Evolutionary conservation across 768 basidiomycete genomes (phyloP), one percentile per base, ranked within the genome.

Genomic region (Grammothele lineata): DNA sequence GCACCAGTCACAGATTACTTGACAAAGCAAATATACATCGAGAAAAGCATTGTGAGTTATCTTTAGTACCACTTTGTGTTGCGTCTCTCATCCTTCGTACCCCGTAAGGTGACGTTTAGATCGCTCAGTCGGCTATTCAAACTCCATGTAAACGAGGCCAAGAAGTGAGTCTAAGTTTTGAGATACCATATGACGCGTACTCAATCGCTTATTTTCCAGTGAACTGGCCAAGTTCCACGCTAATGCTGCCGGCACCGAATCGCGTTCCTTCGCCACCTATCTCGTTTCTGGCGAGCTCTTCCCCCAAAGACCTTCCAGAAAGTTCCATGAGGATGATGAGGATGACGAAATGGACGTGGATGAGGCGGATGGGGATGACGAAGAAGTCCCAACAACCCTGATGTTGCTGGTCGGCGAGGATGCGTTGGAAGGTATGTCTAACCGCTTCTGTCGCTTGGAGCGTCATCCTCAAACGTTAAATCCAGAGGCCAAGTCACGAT

Each of bases 61-160:
- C 1, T 25, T 33, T 19, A 37, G 4, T 1, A 5, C 1, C 10
- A 1, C 33, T 12, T 30, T 6, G 8, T 30, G 27, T 7, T 30
- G 8, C 14, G 8, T 14, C 8, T 30, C 8, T 14, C 27, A 14
- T 7, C 27, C 27, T 30, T 14, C 14, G 27, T 30, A 7, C 27
- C 14, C 9, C 32, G n/a, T n/a, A 23, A 91, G 88, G 85, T 92
- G 48, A 92, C 89, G 4, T 92, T 79, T 63, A 77, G 88, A 30
- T 81, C 78, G 4, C 71, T 92, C 40, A 90, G 89, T 57, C 76
- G 86, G 53, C 78, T 77, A 33, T 72, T 87, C 36, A 71, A 72
- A 0, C 72, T 91, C 43, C 83, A 90, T 57, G 87, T 90, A 57
- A 87, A 89, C 62, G 66, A 67, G 30, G 88, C 89, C 17, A 92